phyloP scores from a whole-genome alignment of 2,329 filamentous ascomycete genomes.

The Aspergillus cejpii region DNA sequence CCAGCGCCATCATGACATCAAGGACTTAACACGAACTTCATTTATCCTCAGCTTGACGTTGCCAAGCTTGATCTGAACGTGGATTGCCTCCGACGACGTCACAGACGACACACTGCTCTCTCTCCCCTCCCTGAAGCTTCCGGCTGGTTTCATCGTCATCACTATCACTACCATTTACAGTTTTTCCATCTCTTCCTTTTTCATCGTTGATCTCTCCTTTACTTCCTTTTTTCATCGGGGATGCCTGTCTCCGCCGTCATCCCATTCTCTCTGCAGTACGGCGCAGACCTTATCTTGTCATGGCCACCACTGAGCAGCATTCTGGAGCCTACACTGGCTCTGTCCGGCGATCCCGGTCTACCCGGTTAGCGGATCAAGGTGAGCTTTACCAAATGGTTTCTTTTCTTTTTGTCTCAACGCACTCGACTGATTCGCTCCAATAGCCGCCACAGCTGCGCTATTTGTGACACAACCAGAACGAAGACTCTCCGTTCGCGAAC shows the following conservation, averaged over 20 bases:
- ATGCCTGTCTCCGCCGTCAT: conserved; percentile 15
- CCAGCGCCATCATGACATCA: conserved; percentile 17
- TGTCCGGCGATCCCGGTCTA: conserved; percentile 20
- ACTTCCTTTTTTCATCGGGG: conserved; percentile 11
- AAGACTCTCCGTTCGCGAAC: conserved; percentile 24
- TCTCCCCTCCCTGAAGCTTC: conserved; percentile 18
- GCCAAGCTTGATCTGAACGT: conserved; percentile 5
- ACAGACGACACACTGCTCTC: conserved; percentile 15
- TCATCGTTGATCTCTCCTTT: conserved; percentile 12
- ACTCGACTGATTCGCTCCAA: conserved; percentile 9
- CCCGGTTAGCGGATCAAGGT: conserved; percentile 33
- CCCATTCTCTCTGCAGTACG: conserved; percentile 7
- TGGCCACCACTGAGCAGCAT: conserved; percentile 30
- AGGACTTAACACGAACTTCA: conserved; percentile 4
- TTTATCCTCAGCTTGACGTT: not conserved
- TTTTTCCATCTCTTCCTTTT: conserved; percentile 3
- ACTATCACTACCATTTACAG: not conserved
- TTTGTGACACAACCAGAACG: conserved; percentile 46
- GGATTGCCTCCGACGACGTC: conserved; percentile 30
- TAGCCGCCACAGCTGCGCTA: conserved; percentile 56
- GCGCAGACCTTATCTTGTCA: conserved; percentile 16
- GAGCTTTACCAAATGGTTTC: conserved; percentile 13
- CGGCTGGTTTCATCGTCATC: conserved; percentile 11
- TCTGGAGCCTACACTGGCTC: conserved; percentile 10
- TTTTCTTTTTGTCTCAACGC: not conserved